Evolutionary conservation across 1,139 yeast genomes (phyloP).

Genomic region (Hemisphaericaspora lyxosophila): DNA sequence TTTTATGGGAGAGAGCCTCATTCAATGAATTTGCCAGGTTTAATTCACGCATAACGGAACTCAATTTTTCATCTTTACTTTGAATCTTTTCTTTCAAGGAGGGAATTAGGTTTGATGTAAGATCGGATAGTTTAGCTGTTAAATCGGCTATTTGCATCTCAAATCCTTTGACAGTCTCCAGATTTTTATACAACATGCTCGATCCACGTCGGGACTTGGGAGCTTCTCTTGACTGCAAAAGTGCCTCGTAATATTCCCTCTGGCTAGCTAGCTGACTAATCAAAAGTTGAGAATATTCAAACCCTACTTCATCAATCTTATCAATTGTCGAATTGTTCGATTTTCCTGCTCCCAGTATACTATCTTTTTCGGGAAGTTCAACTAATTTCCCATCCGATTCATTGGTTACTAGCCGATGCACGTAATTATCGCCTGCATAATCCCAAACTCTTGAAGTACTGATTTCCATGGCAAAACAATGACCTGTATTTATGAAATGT

Average conservation of each 20-base stretch:
- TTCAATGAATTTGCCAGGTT: constrained; percentile 45
- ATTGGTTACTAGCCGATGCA: constrained; percentile 81
- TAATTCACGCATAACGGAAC: constrained; percentile 28
- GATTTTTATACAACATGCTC: constrained; percentile 6
- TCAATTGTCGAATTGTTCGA: constrained; percentile 18
- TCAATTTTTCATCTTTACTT: constrained; percentile 33
- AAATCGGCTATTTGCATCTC: constrained; percentile 36
- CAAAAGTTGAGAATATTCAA: constrained; percentile 77
- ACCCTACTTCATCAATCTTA: constrained; percentile 55
- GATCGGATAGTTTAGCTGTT: constrained; percentile 21
- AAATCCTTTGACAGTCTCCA: constrained; percentile 23
- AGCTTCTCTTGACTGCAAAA: constrained; percentile 45
- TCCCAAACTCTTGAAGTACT: constrained; percentile 92
- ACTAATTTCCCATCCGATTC: constrained; percentile 84
- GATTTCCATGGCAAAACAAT: constrained; percentile 91
- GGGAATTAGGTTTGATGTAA: constrained; percentile 32
- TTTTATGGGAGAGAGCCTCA: constrained; percentile 56
- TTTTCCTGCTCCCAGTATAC: constrained; percentile 5
- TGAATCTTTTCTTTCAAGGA: constrained; percentile 30
- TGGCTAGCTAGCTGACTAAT: constrained; percentile 87
- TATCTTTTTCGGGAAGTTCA: constrained; percentile 53
- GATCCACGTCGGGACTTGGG: constrained; percentile 23
- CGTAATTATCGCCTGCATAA: constrained; percentile 88
- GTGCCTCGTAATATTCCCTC: constrained; percentile 75
- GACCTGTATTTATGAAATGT: constrained; percentile 76